These are phyloP conservation scores for Russula sp. DNA, from an alignment of 768 basidiomycete genomes.

Conservation along the genomic window DNA sequence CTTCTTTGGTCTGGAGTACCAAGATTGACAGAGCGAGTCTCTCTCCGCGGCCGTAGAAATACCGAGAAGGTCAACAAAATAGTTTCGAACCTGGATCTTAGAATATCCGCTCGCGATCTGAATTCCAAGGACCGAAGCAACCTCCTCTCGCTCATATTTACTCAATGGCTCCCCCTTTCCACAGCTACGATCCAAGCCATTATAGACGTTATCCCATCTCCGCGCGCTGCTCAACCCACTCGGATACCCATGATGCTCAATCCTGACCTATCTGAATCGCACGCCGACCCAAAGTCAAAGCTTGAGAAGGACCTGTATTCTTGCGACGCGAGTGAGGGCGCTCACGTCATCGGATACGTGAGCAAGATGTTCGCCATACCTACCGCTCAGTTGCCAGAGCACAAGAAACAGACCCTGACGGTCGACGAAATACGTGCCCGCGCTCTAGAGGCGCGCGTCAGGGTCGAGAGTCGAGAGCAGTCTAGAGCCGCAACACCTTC, in stretches of 20 bases:
- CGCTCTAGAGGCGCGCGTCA: slow-evolving; percentile 48
- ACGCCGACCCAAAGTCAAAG: slow-evolving; percentile 63
- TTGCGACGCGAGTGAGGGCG: slow-evolving; percentile 56
- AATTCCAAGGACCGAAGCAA: slow-evolving; percentile 87
- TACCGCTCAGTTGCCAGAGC: slow-evolving; percentile 78
- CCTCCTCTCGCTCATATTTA: slow-evolving; percentile 81
- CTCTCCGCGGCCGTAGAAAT: slow-evolving; percentile 52
- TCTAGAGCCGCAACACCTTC: slow-evolving; percentile 17
- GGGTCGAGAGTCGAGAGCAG: slow-evolving; percentile 23
- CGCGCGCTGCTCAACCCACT: slow-evolving; percentile 71
- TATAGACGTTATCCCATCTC: slow-evolving; percentile 92
- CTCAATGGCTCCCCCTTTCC: slow-evolving; percentile 94
- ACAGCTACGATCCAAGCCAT: slow-evolving; percentile 88
- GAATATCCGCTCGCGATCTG: slow-evolving; percentile 83
- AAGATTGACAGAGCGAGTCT: neutral
- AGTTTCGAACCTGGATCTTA: slow-evolving; percentile 73
- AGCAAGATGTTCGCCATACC: slow-evolving; percentile 98
- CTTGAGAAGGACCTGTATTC: slow-evolving; percentile 81
- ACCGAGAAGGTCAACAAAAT: slow-evolving; percentile 88
- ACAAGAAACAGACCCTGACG: slow-evolving; percentile 70
- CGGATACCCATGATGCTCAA: slow-evolving; percentile 92
- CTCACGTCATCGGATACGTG: slow-evolving; percentile 78
- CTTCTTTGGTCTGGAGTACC: slow-evolving; percentile 24
- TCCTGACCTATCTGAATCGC: slow-evolving; percentile 65
- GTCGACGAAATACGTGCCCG: slow-evolving; percentile 79